Percentiles rank a stretch among this genome's conserved stretches.
These are phyloP conservation scores for Physcomitrellopsis africana DNA, from an alignment of 225 moss, liverwort and hornwort genomes.

Conservation along the genomic window DNA sequence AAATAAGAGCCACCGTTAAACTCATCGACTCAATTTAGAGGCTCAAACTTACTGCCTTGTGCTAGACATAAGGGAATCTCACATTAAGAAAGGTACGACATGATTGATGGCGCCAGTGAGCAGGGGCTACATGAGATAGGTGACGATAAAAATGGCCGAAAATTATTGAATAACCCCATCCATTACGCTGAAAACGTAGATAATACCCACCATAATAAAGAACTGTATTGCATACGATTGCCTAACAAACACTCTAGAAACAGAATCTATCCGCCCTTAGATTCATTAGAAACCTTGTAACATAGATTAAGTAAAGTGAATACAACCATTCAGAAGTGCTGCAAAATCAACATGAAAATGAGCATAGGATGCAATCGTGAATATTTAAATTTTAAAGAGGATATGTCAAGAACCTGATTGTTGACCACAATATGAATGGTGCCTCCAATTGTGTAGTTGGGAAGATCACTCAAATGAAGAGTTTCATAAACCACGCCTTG, in stretches of 20 bases:
- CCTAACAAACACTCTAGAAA: neutral
- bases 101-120: neutral
- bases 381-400: constrained; percentile 13
- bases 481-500: constrained; percentile 99
- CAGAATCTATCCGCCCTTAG: neutral
- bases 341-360: neutral
- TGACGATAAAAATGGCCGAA: neutral
- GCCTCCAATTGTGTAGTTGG: constrained; percentile 92
- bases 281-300: neutral
- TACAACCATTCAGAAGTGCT: neutral
- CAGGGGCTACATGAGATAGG: neutral
- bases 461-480: constrained; percentile 87
- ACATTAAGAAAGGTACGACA: constrained; percentile 1
- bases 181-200: neutral
- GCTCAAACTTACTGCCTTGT: constrained; percentile 4
- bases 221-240: neutral
- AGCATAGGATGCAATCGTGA: neutral
- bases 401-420: constrained; percentile 71
- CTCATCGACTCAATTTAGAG: constrained; percentile 9
- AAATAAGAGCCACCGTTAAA: constrained; percentile 19
- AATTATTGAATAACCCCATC: no score
- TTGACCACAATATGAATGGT: constrained; percentile 98
- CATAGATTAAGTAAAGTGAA: neutral
- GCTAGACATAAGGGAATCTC: neutral
- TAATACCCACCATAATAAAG: neutral